phyloP scores from a whole-genome alignment of 179 eudicot species.

The Pouteria campechiana region DNA sequence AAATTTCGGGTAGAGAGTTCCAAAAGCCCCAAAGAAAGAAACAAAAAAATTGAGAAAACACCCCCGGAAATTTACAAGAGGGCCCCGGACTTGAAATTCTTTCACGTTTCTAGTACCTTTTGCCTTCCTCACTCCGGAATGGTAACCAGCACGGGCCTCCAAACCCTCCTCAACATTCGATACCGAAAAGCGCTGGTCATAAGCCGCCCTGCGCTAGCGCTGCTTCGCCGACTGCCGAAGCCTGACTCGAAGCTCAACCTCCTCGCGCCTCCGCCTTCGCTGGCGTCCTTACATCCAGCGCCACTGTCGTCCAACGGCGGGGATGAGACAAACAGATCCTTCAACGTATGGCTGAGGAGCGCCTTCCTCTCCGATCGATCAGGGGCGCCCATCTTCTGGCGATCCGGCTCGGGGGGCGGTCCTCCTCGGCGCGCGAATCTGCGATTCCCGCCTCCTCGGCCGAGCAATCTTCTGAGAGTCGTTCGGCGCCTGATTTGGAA shows the following conservation, averaged over 20 bases:
- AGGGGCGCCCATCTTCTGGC: not conserved
- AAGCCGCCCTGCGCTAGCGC: constrained; percentile 25
- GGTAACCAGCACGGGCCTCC: constrained; percentile 69
- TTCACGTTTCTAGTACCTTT: too few relatives aligned
- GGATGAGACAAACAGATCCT: constrained; percentile 72
- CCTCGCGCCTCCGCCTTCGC: constrained; percentile 14
- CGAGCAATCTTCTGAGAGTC: constrained; percentile 78
- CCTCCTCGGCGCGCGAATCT: constrained; percentile 14
- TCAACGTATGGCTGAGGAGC: constrained; percentile 49
- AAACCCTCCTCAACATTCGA: constrained; percentile 61
- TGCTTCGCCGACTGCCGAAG: constrained; percentile 14
- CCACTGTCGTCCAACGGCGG: constrained; percentile 34
- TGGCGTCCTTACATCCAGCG: constrained; percentile 4
- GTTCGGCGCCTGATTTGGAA: constrained; percentile 92
- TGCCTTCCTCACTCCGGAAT: constrained; percentile 82
- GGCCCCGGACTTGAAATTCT: too few relatives aligned
- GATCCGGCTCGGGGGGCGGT: constrained; percentile 16
- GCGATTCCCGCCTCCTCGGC: constrained; percentile 13
- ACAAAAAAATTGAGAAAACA: too few relatives aligned
- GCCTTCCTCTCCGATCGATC: constrained; percentile 9
- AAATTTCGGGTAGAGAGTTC: too few relatives aligned
- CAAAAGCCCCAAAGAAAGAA: too few relatives aligned
- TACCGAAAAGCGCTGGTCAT: constrained; percentile 71
- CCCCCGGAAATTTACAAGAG: too few relatives aligned
- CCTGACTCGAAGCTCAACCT: too few relatives aligned